phyloP scores from a whole-genome alignment of 306 rosid species.

The Quercus dentata region DNA sequence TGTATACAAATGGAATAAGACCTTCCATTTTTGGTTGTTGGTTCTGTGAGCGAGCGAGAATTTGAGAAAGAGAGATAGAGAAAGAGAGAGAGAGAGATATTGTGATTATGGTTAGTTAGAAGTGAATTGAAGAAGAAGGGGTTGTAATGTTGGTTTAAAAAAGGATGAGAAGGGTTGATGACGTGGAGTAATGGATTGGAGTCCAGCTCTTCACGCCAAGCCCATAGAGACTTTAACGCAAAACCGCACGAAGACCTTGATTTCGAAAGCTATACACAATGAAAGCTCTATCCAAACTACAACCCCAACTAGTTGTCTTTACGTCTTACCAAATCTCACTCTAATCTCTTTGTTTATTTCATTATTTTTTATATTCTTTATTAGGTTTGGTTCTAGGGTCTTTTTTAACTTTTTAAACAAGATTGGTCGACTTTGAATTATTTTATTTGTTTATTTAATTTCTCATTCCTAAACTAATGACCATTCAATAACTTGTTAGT shows the following conservation, averaged over 20 bases:
- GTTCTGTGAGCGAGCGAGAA: neutral
- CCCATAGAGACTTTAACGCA: constrained; percentile 44
- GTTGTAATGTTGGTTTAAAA: constrained; percentile 27
- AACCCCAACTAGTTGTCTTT: constrained; percentile 13
- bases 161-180: constrained; percentile 25
- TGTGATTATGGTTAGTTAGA: constrained; percentile 6
- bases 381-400: constrained; percentile 31
- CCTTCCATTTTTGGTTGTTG: constrained; percentile 64
- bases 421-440: constrained; percentile 10
- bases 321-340: constrained; percentile 34
- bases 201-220: constrained; percentile 63
- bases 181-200: constrained; percentile 59
- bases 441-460: neutral
- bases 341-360: constrained; percentile 17
- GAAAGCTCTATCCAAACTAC: constrained; percentile 55
- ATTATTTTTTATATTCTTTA: neutral
- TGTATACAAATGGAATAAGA: constrained; percentile 83
- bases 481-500: neutral
- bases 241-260: constrained; percentile 39
- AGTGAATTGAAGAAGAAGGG: constrained; percentile 25
- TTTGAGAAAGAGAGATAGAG: constrained; percentile 1
- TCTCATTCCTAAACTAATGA: neutral
- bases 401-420: constrained; percentile 26
- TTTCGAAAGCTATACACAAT: constrained; percentile 30
- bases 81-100: constrained; percentile 11